phyloP scores from a whole-genome alignment of 2,329 filamentous ascomycete species.

The Cucurbitaria berberidis region DNA sequence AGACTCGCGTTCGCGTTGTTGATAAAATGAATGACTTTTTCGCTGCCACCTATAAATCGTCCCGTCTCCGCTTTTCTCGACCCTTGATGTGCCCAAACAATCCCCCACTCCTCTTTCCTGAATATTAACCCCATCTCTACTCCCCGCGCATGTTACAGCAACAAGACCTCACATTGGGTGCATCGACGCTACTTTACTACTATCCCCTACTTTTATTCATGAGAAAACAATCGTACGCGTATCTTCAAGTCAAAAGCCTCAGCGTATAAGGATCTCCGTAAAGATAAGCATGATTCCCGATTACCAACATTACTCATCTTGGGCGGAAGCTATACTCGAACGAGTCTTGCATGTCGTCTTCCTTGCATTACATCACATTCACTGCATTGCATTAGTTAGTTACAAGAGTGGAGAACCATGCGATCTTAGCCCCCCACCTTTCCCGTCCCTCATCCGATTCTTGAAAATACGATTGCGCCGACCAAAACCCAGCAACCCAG shows the following conservation, averaged over 20 bases:
- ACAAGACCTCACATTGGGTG: conserved; percentile 49
- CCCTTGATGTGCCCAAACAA: conserved; percentile 48
- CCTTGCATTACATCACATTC: conserved; percentile 18
- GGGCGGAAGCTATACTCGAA: background rate
- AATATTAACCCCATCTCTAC: conserved; percentile 54
- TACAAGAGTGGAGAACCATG: too few species aligned
- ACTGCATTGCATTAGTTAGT: too few species aligned
- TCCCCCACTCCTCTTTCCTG: conserved; percentile 52
- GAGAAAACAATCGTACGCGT: too few species aligned
- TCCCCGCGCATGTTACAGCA: conserved; percentile 55
- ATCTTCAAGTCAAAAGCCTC: too few species aligned
- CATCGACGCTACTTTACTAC: conserved; percentile 56
- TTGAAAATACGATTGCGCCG: too few species aligned
- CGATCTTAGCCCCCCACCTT: too few species aligned
- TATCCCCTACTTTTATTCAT: too few species aligned
- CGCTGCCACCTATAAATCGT: conserved; percentile 37
- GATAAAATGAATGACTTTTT: background rate
- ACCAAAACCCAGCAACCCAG: conserved; percentile 10
- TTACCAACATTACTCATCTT: background rate
- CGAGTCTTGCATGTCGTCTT: background rate
- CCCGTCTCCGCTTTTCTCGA: conserved; percentile 45
- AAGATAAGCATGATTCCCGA: too few species aligned
- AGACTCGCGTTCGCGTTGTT: background rate
- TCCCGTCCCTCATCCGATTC: too few species aligned
- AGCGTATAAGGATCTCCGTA: too few species aligned